Percentiles rank a stretch among this genome's conserved stretches.
Evolutionary conservation across 371 early-diverging fungal genomes (phyloP).

Genomic region (Mucor irregularis): DNA sequence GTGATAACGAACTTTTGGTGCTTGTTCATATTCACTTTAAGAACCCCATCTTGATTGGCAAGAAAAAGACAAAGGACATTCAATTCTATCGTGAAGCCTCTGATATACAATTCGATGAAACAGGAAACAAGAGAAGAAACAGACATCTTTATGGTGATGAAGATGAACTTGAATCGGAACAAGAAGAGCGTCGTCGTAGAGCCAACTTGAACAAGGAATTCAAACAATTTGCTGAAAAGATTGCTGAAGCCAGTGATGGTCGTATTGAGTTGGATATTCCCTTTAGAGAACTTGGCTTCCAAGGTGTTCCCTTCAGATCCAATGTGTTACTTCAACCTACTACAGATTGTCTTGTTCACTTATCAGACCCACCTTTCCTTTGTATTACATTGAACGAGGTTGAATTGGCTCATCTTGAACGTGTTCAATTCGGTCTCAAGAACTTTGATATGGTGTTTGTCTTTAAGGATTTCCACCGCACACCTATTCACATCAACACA

Average conservation of each 20-base stretch:
- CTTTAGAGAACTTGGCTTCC: slow-evolving; percentile 93
- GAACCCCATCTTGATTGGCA: slow-evolving; percentile 96
- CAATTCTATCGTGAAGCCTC: slow-evolving; percentile 99
- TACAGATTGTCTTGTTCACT: slow-evolving; percentile 95
- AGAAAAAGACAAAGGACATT: slow-evolving; percentile 98
- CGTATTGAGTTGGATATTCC: slow-evolving; percentile 94
- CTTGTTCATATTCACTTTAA: slow-evolving; percentile 96
- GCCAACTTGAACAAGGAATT: slow-evolving; percentile 94
- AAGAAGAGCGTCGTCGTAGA: slow-evolving; percentile 90
- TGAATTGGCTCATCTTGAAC: slow-evolving; percentile 98
- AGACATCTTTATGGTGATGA: slow-evolving; percentile 94
- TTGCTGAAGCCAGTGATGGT: slow-evolving; percentile 83
- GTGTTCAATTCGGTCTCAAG: slow-evolving; percentile 97
- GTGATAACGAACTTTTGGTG: slow-evolving; percentile 95
- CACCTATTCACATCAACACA: slow-evolving; percentile 96
- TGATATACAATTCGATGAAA: slow-evolving; percentile 96
- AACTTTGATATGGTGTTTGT: slow-evolving; percentile 99
- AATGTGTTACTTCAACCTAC: slow-evolving; percentile 97
- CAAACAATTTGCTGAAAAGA: slow-evolving; percentile 89
- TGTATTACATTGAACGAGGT: slow-evolving; percentile 95
- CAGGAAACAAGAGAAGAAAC: slow-evolving; percentile 88
- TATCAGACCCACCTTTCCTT: slow-evolving; percentile 97
- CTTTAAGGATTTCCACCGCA: slow-evolving; percentile 91
- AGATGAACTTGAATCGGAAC: slow-evolving; percentile 95
- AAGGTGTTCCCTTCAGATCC: slow-evolving; percentile 96